phyloP scores from a whole-genome alignment of 805 yeast genomes.

The Suhomyces faveliae region DNA sequence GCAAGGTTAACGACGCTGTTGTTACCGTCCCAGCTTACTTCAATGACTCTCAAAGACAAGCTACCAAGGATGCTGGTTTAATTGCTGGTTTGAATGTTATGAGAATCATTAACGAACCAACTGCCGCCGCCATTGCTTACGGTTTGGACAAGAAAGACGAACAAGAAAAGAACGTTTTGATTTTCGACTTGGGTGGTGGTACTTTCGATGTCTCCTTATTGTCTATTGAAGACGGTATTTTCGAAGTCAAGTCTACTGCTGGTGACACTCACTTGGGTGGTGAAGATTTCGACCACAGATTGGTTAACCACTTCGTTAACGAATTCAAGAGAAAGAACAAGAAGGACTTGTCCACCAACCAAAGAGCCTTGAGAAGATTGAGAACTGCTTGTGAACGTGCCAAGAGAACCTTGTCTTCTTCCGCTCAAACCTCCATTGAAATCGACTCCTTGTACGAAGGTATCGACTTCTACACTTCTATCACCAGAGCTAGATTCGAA shows the following conservation, averaged over 20 bases:
- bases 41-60: slow-evolving; percentile 34
- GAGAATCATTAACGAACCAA: slow-evolving; percentile 36
- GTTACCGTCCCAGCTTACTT: slow-evolving; percentile 35
- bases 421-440: slow-evolving; percentile 93
- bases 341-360: slow-evolving; percentile 89
- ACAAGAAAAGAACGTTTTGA: slow-evolving; percentile 58
- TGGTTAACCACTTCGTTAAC: slow-evolving; percentile 87
- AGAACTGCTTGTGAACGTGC: slow-evolving; percentile 99
- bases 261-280: slow-evolving; percentile 79
- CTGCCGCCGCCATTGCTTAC: slow-evolving; percentile 36
- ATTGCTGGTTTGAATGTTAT: slow-evolving; percentile 34
- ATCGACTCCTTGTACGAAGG: slow-evolving; percentile 95
- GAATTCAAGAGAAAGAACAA: slow-evolving; percentile 98
- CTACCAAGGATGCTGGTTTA: slow-evolving; percentile 36
- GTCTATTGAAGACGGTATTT: slow-evolving; percentile 49
- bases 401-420: slow-evolving; percentile 95
- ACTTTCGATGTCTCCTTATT: slow-evolving; percentile 47
- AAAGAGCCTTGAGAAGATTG: slow-evolving; percentile 97
- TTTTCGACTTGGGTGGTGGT: slow-evolving; percentile 48
- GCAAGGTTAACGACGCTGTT: slow-evolving; percentile 27
- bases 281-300: slow-evolving; percentile 97
- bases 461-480: slow-evolving; percentile 91
- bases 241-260: slow-evolving; percentile 50
- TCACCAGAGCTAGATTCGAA: slow-evolving; percentile 97
- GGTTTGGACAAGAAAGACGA: slow-evolving; percentile 54